Conservation (phyloP, 441 rosid genomes). For the Corymbia citriodora region DNA sequence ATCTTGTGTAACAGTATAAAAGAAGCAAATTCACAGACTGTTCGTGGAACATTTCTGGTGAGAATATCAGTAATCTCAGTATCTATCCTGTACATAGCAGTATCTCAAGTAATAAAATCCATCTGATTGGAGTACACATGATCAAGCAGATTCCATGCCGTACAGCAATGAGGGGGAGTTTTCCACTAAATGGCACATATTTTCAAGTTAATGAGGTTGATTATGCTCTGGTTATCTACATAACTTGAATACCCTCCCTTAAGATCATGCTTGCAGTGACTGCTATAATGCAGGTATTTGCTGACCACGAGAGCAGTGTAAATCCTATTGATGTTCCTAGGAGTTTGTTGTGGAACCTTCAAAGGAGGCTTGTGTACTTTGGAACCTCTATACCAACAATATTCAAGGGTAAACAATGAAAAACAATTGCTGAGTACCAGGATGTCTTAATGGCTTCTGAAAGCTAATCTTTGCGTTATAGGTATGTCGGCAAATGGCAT, state of each 20-base stretch:
- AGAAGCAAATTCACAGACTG: constrained; percentile 47
- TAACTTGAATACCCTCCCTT: background rate
- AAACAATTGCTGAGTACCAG: background rate
- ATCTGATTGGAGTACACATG: background rate
- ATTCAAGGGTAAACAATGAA: constrained; percentile 22
- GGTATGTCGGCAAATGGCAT: constrained; percentile 42
- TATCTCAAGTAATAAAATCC: background rate
- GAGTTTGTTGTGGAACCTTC: constrained; percentile 38
- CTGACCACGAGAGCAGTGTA: constrained; percentile 48
- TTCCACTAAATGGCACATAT: constrained; percentile 56
- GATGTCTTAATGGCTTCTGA: background rate
- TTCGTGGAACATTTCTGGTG: constrained; percentile 59
- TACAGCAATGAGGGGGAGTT: constrained; percentile 57
- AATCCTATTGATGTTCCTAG: constrained; percentile 44
- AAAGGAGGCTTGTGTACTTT: constrained; percentile 44
- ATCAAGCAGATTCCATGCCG: constrained; percentile 46
- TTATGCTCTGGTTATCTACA: background rate
- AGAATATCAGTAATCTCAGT: constrained; percentile 2
- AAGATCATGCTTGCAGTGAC: background rate
- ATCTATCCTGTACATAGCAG: background rate
- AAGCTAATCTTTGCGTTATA: constrained; percentile 1
- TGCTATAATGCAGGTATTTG: constrained; percentile 36
- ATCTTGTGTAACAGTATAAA: constrained; percentile 36
- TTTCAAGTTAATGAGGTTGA: constrained; percentile 61
- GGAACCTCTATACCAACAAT: constrained; percentile 55